Evolutionary conservation across 1,139 yeast species (phyloP).

Genomic region (Suhomyces atakaporum): DNA sequence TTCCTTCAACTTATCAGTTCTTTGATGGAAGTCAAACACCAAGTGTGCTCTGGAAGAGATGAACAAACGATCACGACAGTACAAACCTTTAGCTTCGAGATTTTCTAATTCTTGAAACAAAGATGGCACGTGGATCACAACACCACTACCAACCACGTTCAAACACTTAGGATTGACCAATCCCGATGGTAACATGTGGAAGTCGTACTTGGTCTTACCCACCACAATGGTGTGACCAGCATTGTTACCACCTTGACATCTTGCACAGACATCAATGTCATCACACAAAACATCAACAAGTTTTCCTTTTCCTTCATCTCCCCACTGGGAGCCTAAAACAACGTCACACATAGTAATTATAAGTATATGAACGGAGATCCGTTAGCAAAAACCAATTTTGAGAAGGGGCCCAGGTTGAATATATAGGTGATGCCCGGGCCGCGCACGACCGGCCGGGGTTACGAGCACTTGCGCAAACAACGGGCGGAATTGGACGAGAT

Average conservation of each 20-base stretch:
- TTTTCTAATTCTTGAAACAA: constrained; percentile 83
- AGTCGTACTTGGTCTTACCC: constrained; percentile 82
- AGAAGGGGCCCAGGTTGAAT: background rate
- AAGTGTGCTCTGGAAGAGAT: constrained; percentile 92
- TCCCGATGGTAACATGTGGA: constrained; percentile 98
- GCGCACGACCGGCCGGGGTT: constrained; percentile 5
- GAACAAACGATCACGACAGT: constrained; percentile 79
- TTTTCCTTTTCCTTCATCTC: constrained; percentile 99
- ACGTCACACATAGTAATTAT: constrained; percentile 69
- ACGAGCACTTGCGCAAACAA: background rate
- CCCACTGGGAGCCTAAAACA: constrained; percentile 98
- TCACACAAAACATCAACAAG: constrained; percentile 92
- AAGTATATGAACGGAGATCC: constrained; percentile 18
- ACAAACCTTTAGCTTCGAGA: constrained; percentile 77
- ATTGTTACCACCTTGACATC: constrained; percentile 99
- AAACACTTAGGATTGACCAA: constrained; percentile 88
- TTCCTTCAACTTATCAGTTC: constrained; percentile 93
- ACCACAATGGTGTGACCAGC: constrained; percentile 99
- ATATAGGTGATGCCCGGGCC: constrained; percentile 3
- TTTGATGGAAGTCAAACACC: constrained; percentile 96
- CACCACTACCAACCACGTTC: constrained; percentile 94
- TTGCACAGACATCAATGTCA: constrained; percentile 92
- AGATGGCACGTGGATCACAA: constrained; percentile 92
- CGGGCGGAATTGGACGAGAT: background rate
- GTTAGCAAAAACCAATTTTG: constrained; percentile 10